Evolutionary conservation across 306 rosid genomes (phyloP), one percentile per base, ranked within the genome.

Genomic region (Gastrolobium villosum): DNA sequence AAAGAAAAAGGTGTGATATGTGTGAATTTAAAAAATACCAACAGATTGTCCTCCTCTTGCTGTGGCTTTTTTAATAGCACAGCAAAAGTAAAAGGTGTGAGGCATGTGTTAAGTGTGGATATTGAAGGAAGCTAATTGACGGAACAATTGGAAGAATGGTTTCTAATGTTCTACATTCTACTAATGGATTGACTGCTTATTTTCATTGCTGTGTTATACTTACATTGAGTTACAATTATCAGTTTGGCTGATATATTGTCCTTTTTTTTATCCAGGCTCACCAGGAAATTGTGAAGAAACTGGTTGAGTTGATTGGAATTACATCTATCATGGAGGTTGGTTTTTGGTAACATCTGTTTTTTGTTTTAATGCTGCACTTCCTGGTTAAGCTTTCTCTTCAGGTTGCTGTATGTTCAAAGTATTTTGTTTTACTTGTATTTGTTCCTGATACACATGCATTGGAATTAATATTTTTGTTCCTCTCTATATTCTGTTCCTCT

Each of bases 301-400:
- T 95, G 57, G 98, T 93, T 74, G 99, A 95, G 69, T 86, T 95
- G 91, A 89, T 95, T 83, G 99, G 99, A 88, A 91, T 93, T 81
- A 95, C 99, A 74, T 95, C 99, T 79, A 85, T 95, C 76, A 95
- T 95, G 99, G 99, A 95, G 99, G 99, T 95, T 85, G 67, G 90
- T 87, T 86, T 52, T 73, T 77, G 63, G 36, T 75, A 57, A 62
- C 44, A 37, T 83, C 44, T 83, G 5, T 64, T 55, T 72, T 40
- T 62, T 71, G 77, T 72, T 78, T 77, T 35, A 68, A 70, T 79
- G 39, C 55, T 79, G 65, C 52, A 68, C 74, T 80, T 46, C 11
- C 67, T 64, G 34, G 6, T 32, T 74, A 40, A 45, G 14, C 53
- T n/a, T 45, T 70, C 26, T 53, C 64, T 54, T 70, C 40, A 52